These are phyloP conservation scores for Acanthamoeba lenticulata DNA, from an alignment of 208 protist genomes.

Conservation along the genomic window DNA sequence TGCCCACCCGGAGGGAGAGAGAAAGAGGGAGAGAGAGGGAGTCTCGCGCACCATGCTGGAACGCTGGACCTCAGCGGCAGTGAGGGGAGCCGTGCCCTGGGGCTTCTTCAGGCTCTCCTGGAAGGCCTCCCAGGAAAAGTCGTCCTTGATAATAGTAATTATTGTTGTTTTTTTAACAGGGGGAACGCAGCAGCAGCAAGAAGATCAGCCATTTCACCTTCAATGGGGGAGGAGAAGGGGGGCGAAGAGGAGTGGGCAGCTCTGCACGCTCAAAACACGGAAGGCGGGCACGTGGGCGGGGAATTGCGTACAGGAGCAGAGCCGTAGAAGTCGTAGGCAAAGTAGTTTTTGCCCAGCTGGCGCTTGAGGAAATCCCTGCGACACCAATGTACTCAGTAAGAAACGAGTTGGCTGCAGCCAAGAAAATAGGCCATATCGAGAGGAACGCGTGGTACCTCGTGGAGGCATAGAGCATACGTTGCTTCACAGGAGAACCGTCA, in stretches of 20 bases:
- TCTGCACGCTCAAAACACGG: no score
- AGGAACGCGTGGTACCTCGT: neutral
- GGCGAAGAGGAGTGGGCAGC: neutral
- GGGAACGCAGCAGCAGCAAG: no score
- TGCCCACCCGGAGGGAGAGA: neutral
- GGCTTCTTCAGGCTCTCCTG: constrained; percentile 20
- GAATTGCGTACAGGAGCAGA: neutral
- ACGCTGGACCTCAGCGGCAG: neutral
- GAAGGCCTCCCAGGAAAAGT: neutral
- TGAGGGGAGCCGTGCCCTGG: neutral
- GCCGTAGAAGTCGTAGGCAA: constrained; percentile 29
- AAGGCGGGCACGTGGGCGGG: no score
- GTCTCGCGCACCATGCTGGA: neutral
- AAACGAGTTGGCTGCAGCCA: neutral
- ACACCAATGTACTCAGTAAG: neutral
- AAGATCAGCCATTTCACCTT: no score
- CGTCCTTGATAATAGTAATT: no score
- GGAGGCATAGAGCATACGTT: constrained; percentile 30
- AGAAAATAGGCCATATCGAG: no score
- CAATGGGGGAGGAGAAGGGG: neutral
- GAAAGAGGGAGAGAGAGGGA: neutral
- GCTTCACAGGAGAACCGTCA: constrained; percentile 43
- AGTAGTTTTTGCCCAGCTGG: constrained; percentile 50
- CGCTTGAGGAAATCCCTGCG: neutral
- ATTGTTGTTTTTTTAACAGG: no score